Evolutionary conservation across 2,329 filamentous ascomycete species (phyloP).

Genomic region (Colletotrichum karsti): DNA sequence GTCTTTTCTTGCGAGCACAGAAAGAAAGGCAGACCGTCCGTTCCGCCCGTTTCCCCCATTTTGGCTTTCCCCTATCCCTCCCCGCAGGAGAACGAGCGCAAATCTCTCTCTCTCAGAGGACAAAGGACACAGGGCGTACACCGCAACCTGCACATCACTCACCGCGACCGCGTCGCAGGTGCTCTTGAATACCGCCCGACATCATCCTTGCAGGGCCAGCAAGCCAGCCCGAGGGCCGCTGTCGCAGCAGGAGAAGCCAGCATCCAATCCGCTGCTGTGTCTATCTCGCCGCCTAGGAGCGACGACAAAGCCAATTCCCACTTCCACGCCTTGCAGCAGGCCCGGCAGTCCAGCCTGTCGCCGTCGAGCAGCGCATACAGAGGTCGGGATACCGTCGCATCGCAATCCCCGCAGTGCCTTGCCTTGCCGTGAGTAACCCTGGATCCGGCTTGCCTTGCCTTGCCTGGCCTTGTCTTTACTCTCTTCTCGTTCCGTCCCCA

Average conservation of each 20-base stretch:
- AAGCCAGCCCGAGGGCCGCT: background rate
- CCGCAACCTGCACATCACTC: conserved; percentile 9
- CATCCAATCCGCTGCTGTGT: background rate
- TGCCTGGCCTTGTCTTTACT: background rate
- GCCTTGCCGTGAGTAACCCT: background rate
- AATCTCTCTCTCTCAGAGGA: background rate
- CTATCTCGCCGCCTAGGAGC: too few relatives aligned
- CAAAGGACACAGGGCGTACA: background rate
- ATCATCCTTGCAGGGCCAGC: conserved; percentile 19
- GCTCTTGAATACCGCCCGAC: background rate
- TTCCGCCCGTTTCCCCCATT: background rate
- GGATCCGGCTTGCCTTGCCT: background rate
- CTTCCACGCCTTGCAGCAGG: background rate
- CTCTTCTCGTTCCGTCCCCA: background rate
- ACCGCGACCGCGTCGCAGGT: conserved; percentile 20
- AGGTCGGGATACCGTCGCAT: conserved; percentile 23
- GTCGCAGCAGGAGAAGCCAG: conserved; percentile 8
- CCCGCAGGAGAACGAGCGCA: background rate
- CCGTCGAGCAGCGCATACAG: background rate
- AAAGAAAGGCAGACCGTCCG: background rate
- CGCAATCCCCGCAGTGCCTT: background rate
- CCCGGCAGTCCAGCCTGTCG: conserved; percentile 9
- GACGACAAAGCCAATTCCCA: conserved; percentile 17
- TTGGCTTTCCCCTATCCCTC: background rate
- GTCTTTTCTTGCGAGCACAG: conserved; percentile 13